Base-by-base conservation (phyloP, 371 early-diverging fungal genomes). In the Blakeslea trispora region DNA sequence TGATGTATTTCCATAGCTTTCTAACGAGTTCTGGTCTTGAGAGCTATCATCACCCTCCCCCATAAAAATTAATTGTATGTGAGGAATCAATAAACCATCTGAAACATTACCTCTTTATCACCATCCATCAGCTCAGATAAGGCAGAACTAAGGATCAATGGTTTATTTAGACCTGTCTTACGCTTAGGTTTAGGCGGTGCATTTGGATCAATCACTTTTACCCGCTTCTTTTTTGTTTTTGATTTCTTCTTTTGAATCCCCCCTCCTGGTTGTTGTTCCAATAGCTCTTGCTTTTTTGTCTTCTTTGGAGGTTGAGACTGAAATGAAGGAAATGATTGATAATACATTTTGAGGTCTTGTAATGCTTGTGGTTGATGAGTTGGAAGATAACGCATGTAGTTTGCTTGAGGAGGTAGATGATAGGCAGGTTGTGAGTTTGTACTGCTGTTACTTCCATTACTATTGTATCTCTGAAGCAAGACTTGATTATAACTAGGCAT, bases 21-120 rank as follows among this genome's bases (percentile, higher is more conserved):
- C 82, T 84, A 8, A 83, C 83, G 9, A 85, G 61, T 60, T 80
- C 79, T 15, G 81, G 75, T 52, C 83, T 54, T 23, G 83, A 78
- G 24, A 83, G 55, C 81, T 81, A 66, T 34, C 23, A n/a, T n/a
- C n/a, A n/a, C n/a, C n/a, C n/a, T n/a, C n/a, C n/a, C n/a, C n/a
- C n/a, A n/a, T n/a, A n/a, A n/a, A n/a, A n/a, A n/a, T n/a, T n/a
- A n/a, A n/a, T n/a, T n/a, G n/a, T n/a, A n/a, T n/a, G n/a, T n/a
- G n/a, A n/a, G n/a, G n/a, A n/a, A n/a, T n/a, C n/a, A n/a, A n/a
- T n/a, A n/a, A n/a, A n/a, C n/a, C n/a, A n/a, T n/a, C n/a, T n/a
- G n/a, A n/a, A n/a, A n/a, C n/a, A n/a, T 66, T 70, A 81, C 80
- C 69, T 81, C 80, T 28, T 60, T 63, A 35, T 57, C 77, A 10